Evolutionary conservation across 768 basidiomycete genomes (phyloP).

Genomic region (Leccinum imitatum): DNA sequence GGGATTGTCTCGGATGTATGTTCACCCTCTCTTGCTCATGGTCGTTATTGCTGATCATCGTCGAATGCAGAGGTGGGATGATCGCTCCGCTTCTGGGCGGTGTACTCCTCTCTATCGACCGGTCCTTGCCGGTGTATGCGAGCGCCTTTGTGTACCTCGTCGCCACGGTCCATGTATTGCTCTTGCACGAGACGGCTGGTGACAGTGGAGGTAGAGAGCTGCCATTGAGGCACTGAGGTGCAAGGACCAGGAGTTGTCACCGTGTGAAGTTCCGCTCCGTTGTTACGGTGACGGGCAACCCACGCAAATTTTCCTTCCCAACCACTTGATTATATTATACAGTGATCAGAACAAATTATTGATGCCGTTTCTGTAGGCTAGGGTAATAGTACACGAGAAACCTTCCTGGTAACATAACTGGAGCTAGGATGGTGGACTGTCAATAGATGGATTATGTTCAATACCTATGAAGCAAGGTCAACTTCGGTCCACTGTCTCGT

Average conservation of each 20-base stretch:
- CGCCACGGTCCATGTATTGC: constrained; percentile 62
- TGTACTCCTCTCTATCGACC: constrained; percentile 60
- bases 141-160: constrained; percentile 66
- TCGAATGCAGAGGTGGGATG: constrained; percentile 71
- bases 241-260: not conserved
- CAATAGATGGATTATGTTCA: not conserved
- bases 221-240: not conserved
- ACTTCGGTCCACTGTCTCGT: not conserved
- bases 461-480: not conserved
- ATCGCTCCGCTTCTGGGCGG: constrained; percentile 83
- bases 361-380: not conserved
- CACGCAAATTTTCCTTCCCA: too few species aligned
- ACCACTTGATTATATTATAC: not conserved
- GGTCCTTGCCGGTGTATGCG: constrained; percentile 73
- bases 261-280: not conserved
- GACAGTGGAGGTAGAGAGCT: constrained; percentile 17
- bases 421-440: not conserved
- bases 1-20: constrained; percentile 80
- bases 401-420: not conserved
- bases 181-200: constrained; percentile 49
- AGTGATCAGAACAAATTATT: not conserved
- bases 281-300: not conserved
- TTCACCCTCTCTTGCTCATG: constrained; percentile 9
- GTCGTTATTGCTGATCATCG: not conserved
- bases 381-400: not conserved